Evolutionary conservation across 73 alveolate species (phyloP), one percentile per base, ranked within the genome.

Genomic region (Paramecium sexaurelia): DNA sequence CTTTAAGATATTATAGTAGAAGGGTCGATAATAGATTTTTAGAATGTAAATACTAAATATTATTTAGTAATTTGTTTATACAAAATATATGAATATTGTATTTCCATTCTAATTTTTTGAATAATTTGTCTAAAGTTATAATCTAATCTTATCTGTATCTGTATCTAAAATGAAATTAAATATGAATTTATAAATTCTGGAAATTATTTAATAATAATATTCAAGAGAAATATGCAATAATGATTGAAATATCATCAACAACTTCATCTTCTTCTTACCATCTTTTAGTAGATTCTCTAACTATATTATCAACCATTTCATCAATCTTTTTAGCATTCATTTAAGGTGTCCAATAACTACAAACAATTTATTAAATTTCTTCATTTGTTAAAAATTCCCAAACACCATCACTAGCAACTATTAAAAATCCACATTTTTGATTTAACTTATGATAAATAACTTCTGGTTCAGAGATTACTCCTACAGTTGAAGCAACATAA

Each of bases 381-480:
- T 96, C 96, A 91, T 96, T 97, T 35, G 94, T 92, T 67, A 97
- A 75, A 89, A 96, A 97, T 92, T 97, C 99, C 98, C 99, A 97
- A 55, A 97, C 94, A 1, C 99, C 99, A 95, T 97, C 99, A 94
- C 98, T 93, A 3, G 99, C 99, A 15, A 97, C 71, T 32, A 97
- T 91, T 55, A 96, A 87, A 89, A 97, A 95, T 69, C 92, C 95
- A 83, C 96, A 98, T 47, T 75, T 85, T 22, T 93, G 91, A 55
- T 43, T 69, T 45, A 95, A 68, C 51, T 92, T 88, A 94, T 92
- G 95, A 61, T 88, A 85, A 24, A 35, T 57, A 15, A 96, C 92
- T 55, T 95, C 98, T 7, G 99, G 99, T 27, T 97, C 99, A 84
- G 96, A 75, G 15, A 90, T 93, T 6, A 97, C 99, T 1, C 99